Evolutionary conservation across 2,329 filamentous ascomycete genomes (phyloP), one percentile per base, ranked within the genome.

Genomic region (Penicillium sp.): DNA sequence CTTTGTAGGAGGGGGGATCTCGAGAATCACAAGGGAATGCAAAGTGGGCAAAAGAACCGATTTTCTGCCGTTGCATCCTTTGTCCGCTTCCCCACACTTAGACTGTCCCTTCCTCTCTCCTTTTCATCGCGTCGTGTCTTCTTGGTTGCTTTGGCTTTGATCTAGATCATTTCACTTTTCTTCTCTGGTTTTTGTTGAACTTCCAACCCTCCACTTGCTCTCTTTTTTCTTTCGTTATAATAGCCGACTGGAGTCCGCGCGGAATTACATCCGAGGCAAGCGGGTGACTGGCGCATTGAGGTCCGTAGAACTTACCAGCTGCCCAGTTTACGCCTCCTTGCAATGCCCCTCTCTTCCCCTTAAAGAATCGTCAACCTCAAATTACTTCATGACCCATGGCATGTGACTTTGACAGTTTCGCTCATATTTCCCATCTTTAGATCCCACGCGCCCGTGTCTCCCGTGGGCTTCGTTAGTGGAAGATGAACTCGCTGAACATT

Each of bases 401-500:
- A 55, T 53, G 52, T 57, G 55, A 44, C 9, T 61, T 62, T 61
- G 57, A 60, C 59, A 13, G 55, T 59, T 48, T 59, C 43, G 56
- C 63, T 64, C 55, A 66, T 52, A 54, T 43, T 48, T 26, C 16
- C 24, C 57, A 53, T 59, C 51, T 33, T 52, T 66, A 75, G 71
- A 75, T 64, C 68, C 59, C 48, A 68, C 69, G 71, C 67, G 70
- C 68, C 69, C 65, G 64, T 63, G 68, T 68, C 65, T 71, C 75
- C 73, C 72, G 82, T 82, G 80, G 77, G 79, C 73, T 70, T 64
- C 65, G 69, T 72, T 76, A 22, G 39, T 41, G 77, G 81, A 90
- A 84, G 79, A 97, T 97, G 93, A 97, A 97, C 87, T 96, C 93
- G 70, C 83, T 96, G 81, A 96, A 95, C 80, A 91, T 96, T 75